Conservation (phyloP, 768 basidiomycete genomes). For the Tricholoma hemisulphureum region DNA sequence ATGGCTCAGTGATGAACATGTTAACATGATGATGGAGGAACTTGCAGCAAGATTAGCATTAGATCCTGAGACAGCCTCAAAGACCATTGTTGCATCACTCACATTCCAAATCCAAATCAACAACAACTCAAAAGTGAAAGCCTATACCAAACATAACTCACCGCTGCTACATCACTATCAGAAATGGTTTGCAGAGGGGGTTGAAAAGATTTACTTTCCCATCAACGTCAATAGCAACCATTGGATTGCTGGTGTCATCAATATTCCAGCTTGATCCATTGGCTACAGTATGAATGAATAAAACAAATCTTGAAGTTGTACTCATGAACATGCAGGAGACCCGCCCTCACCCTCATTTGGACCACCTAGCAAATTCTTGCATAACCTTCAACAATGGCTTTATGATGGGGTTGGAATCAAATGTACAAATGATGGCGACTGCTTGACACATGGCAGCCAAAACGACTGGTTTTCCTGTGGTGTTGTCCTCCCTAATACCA, state of each 20-base stretch:
- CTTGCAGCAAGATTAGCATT: background rate
- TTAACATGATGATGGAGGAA: background rate
- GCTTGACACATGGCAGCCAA: conserved; percentile 7
- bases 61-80: background rate
- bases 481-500: background rate
- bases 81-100: background rate
- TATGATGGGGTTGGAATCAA: background rate
- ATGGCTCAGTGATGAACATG: background rate
- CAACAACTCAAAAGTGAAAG: background rate
- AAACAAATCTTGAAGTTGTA: too few relatives aligned
- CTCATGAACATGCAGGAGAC: background rate
- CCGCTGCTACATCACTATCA: background rate
- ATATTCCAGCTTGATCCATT: background rate
- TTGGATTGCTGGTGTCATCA: background rate
- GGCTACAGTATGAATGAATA: background rate
- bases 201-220: too few relatives aligned
- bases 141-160: background rate
- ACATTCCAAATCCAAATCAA: background rate
- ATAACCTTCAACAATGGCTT: conserved; percentile 9
- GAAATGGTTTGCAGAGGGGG: background rate
- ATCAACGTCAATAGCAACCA: background rate
- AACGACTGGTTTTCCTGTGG: conserved; percentile 7
- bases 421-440: conserved; percentile 1
- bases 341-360: background rate
- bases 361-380: background rate